Evolutionary conservation across 345 rosid species (phyloP).

Genomic region (Salix koriyanagi): DNA sequence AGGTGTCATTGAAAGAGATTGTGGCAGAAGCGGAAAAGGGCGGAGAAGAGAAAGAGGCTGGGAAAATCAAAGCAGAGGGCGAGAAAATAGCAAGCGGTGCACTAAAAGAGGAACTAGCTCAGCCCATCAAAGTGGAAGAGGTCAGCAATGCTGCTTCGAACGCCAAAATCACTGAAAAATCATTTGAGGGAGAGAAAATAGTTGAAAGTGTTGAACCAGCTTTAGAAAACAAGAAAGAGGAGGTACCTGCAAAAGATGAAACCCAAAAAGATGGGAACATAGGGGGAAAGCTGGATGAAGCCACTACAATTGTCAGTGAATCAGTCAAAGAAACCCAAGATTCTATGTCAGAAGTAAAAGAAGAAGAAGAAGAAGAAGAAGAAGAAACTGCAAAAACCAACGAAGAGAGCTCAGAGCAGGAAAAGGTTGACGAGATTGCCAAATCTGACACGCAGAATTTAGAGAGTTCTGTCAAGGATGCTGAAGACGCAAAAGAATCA

Average conservation of each 20-base stretch:
- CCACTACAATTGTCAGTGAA: neutral
- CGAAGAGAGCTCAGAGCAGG: constrained; percentile 2
- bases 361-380: neutral
- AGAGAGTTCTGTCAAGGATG: constrained; percentile 20
- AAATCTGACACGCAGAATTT: constrained; percentile 3
- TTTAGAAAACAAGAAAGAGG: constrained; percentile 9
- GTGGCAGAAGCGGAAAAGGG: constrained; percentile 1
- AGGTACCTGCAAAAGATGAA: constrained; percentile 3
- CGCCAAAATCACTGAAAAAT: constrained; percentile 7
- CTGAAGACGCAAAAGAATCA: constrained; percentile 30
- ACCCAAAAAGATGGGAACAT: neutral
- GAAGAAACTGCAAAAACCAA: constrained; percentile 3
- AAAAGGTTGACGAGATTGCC: neutral
- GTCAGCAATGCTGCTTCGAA: neutral
- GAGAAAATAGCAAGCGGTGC: neutral
- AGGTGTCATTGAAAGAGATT: neutral
- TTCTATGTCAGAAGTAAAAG: neutral
- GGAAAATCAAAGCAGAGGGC: neutral
- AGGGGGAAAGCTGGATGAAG: constrained; percentile 8
- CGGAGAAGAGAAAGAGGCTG: neutral
- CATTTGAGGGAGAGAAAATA: constrained; percentile 4
- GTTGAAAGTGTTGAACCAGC: constrained; percentile 1
- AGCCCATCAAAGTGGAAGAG: constrained; percentile 1
- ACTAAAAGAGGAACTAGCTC: neutral
- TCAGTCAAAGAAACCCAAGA: neutral